A percentile compares a stretch with the other conserved stretches of the same genome.
phyloP scores from a whole-genome alignment of 1,139 yeast genomes.

The Spathaspora sp. region DNA sequence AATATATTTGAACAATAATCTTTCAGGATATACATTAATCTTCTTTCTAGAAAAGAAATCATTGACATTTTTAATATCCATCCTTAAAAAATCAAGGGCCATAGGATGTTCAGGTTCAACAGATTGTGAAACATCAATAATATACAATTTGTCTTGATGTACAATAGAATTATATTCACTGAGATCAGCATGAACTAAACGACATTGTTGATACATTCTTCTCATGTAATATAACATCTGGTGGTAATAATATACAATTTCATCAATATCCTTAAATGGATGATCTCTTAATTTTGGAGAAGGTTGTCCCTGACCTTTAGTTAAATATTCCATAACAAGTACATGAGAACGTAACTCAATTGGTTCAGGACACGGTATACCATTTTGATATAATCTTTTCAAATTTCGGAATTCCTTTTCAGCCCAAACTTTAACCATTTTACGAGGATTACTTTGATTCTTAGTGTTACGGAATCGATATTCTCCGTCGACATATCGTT shows the following conservation, averaged over 20 bases:
- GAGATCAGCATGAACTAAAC: conserved; percentile 93
- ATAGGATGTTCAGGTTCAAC: conserved; percentile 98
- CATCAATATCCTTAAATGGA: conserved; percentile 62
- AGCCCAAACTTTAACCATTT: conserved; percentile 98
- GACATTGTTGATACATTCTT: conserved; percentile 81
- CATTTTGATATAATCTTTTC: conserved; percentile 72
- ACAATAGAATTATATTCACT: conserved; percentile 93
- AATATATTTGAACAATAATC: conserved; percentile 75
- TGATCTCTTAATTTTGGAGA: conserved; percentile 88
- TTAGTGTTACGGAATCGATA: conserved; percentile 84
- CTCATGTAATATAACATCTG: conserved; percentile 85
- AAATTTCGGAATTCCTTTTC: conserved; percentile 94
- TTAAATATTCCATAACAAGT: conserved; percentile 88
- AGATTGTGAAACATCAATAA: conserved; percentile 95
- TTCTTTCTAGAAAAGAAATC: conserved; percentile 74
- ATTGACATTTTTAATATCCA: conserved; percentile 96
- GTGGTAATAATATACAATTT: conserved; percentile 66
- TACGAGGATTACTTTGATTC: conserved; percentile 87
- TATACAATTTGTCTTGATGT: conserved; percentile 75
- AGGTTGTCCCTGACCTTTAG: conserved; percentile 77
- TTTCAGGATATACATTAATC: conserved; percentile 77
- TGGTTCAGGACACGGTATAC: conserved; percentile 93
- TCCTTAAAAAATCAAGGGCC: conserved; percentile 89
- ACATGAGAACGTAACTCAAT: conserved; percentile 86
- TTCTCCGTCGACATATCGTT: conserved; percentile 95